Conservation (phyloP, 1,284 basidiomycete species). For the Leccinum huronense region DNA sequence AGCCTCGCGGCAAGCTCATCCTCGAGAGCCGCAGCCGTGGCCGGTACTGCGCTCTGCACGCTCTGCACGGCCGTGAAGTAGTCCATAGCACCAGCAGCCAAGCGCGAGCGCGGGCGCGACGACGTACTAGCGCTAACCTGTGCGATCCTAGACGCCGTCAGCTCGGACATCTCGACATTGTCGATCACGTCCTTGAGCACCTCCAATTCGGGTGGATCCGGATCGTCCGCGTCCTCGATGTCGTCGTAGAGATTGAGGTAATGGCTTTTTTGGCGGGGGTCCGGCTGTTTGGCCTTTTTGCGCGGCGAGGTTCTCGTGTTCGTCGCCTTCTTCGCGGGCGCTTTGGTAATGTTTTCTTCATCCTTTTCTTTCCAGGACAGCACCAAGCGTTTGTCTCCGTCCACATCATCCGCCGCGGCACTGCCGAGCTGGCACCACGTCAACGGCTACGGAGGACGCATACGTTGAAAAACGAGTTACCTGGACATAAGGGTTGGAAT, state of each 20-base stretch:
- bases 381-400: slow-evolving; percentile 19
- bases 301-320: slow-evolving; percentile 11
- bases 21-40: background rate
- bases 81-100: background rate
- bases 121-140: slow-evolving; percentile 16
- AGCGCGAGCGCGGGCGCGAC: background rate
- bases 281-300: slow-evolving; percentile 28
- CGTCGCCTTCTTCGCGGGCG: slow-evolving; percentile 27
- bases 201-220: slow-evolving; percentile 23
- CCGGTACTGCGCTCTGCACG: background rate
- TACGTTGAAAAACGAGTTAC: slow-evolving; percentile 11
- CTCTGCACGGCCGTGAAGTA: background rate
- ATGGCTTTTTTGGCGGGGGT: background rate
- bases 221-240: slow-evolving; percentile 31
- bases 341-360: slow-evolving; percentile 13
- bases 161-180: background rate
- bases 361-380: slow-evolving; percentile 32
- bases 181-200: slow-evolving; percentile 19
- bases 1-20: slow-evolving; percentile 20
- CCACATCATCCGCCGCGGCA: slow-evolving; percentile 27
- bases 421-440: slow-evolving; percentile 24
- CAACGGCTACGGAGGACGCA: slow-evolving; percentile 1
- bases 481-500: slow-evolving; percentile 30
- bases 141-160: slow-evolving; percentile 11
- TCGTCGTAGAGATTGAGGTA: slow-evolving; percentile 31